phyloP scores from a whole-genome alignment of 2,329 filamentous ascomycete genomes.

The Alternaria brassicae region DNA sequence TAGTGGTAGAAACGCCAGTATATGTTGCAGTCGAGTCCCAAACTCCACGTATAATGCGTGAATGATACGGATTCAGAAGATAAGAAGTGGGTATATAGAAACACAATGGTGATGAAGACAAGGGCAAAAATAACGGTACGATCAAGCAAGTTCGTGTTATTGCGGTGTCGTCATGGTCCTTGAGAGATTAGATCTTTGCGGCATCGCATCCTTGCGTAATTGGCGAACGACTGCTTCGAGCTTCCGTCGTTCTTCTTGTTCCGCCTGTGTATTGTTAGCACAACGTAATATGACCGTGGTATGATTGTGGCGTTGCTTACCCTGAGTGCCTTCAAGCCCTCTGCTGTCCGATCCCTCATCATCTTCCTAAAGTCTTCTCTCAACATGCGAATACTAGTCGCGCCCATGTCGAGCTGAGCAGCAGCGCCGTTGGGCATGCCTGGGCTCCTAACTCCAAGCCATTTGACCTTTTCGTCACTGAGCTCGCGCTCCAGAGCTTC shows the following conservation, averaged over 20 bases:
- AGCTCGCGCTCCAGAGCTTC: slow-evolving; percentile 70
- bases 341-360: slow-evolving; percentile 75
- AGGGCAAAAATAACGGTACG: not conserved
- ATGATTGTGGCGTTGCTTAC: slow-evolving; percentile 48
- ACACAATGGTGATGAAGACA: not conserved
- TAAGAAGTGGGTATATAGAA: not conserved
- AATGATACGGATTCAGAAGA: not conserved
- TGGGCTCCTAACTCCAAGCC: slow-evolving; percentile 67
- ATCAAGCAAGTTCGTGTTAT: not conserved
- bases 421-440: slow-evolving; percentile 44
- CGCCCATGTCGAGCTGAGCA: slow-evolving; percentile 53
- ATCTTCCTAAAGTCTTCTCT: slow-evolving; percentile 81
- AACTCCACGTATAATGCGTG: slow-evolving; percentile 2
- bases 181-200: slow-evolving; percentile 22
- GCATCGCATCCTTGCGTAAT: slow-evolving; percentile 53
- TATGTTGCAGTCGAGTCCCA: not conserved
- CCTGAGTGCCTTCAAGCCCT: slow-evolving; percentile 69
- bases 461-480: slow-evolving; percentile 71
- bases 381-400: slow-evolving; percentile 71
- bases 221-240: slow-evolving; percentile 69
- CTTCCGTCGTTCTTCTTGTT: slow-evolving; percentile 73
- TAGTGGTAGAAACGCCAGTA: not conserved
- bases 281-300: not conserved
- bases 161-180: slow-evolving; percentile 16
- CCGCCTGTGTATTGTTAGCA: slow-evolving; percentile 59